Conservation (phyloP, 2,329 filamentous ascomycete genomes). For the Cercospora sp. region DNA sequence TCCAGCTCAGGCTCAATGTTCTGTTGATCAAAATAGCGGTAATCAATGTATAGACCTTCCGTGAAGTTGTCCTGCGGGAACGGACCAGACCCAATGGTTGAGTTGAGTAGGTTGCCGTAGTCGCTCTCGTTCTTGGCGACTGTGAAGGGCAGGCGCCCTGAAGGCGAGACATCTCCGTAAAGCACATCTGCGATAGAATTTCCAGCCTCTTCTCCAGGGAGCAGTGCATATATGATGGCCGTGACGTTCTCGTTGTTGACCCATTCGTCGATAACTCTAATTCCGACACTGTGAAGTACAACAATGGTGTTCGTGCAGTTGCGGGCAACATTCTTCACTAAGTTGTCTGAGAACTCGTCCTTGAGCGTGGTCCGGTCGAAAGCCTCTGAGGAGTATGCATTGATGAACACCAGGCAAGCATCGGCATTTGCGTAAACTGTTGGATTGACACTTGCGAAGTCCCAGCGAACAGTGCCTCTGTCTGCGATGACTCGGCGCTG, state of each 20-base stretch:
- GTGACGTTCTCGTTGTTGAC: slow-evolving; percentile 38
- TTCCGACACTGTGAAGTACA: slow-evolving; percentile 36
- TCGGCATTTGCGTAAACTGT: slow-evolving; percentile 32
- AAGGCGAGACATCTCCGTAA: slow-evolving; percentile 35
- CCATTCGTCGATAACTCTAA: slow-evolving; percentile 35
- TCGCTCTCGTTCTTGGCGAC: slow-evolving; percentile 37
- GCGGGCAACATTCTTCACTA: slow-evolving; percentile 36
- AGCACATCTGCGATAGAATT: slow-evolving; percentile 35
- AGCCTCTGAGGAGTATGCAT: slow-evolving; percentile 34
- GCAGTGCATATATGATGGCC: slow-evolving; percentile 34
- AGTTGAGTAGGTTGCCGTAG: slow-evolving; percentile 34
- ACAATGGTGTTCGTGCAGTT: slow-evolving; percentile 38
- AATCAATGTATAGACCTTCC: slow-evolving; percentile 50
- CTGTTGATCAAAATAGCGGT: slow-evolving; percentile 47
- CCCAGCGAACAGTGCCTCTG: slow-evolving; percentile 29
- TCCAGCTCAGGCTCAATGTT: slow-evolving; percentile 46
- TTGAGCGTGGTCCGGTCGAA: slow-evolving; percentile 34
- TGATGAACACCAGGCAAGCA: slow-evolving; percentile 39
- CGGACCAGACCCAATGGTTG: slow-evolving; percentile 19
- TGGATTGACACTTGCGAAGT: slow-evolving; percentile 33
- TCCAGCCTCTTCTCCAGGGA: slow-evolving; percentile 36
- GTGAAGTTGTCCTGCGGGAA: slow-evolving; percentile 38
- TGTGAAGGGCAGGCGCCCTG: slow-evolving; percentile 37
- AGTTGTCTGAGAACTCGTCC: slow-evolving; percentile 32
- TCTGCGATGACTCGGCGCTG: slow-evolving; percentile 28